phyloP scores from a whole-genome alignment of 305 asterid species.

The Fraxinus angustifolia region DNA sequence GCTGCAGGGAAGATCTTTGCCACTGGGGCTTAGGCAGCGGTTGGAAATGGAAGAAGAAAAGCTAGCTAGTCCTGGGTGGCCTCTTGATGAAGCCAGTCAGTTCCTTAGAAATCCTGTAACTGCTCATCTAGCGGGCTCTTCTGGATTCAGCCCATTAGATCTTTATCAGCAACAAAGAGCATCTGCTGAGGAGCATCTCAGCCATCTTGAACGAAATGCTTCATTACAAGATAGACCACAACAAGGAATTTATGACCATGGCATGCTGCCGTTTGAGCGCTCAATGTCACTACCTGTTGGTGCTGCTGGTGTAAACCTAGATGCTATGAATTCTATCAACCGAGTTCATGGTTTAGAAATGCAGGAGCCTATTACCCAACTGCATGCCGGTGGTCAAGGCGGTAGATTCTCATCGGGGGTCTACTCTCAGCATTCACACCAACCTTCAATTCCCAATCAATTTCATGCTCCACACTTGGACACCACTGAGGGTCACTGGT shows the following conservation, averaged over 20 bases:
- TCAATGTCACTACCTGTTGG: constrained; percentile 62
- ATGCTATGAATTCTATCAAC: constrained; percentile 48
- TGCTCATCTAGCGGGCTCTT: constrained; percentile 46
- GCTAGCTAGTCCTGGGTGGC: constrained; percentile 58
- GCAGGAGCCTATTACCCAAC: constrained; percentile 64
- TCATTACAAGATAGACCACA: constrained; percentile 70
- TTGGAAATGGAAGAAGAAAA: constrained; percentile 88
- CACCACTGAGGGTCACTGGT: constrained; percentile 55
- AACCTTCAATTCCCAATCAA: constrained; percentile 43
- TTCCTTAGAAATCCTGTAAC: constrained; percentile 58
- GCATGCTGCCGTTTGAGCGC: constrained; percentile 56
- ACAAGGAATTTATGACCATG: constrained; percentile 62
- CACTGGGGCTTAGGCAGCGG: constrained; percentile 68
- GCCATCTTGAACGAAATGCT: constrained; percentile 59
- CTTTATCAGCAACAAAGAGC: constrained; percentile 58
- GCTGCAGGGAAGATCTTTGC: constrained; percentile 72
- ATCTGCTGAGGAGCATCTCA: constrained; percentile 66
- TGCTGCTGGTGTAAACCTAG: constrained; percentile 56
- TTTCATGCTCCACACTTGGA: constrained; percentile 51
- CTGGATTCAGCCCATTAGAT: constrained; percentile 64
- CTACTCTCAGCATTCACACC: constrained; percentile 55
- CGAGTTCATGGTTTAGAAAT: constrained; percentile 63
- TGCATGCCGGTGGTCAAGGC: constrained; percentile 57
- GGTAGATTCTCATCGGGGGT: constrained; percentile 60
- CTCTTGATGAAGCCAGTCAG: constrained; percentile 64